Evolutionary conservation across 345 rosid genomes (phyloP).

Genomic region (Citrus inodora): DNA sequence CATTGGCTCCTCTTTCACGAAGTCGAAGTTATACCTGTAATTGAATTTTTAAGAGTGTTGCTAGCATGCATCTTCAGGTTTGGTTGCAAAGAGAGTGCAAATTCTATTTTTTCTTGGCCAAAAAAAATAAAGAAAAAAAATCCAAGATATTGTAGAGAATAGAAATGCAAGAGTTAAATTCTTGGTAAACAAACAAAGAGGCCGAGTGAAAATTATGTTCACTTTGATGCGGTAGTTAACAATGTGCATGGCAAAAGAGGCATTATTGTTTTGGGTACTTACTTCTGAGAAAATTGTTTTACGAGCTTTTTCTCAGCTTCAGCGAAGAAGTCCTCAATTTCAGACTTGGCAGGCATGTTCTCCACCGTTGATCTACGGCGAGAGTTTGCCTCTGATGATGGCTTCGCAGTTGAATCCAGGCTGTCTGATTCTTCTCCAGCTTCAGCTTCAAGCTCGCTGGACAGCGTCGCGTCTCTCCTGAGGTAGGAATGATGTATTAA

Average conservation of each 20-base stretch:
- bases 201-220: neutral
- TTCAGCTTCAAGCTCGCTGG: slow-evolving; percentile 29
- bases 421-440: slow-evolving; percentile 26
- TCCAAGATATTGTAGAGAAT: neutral
- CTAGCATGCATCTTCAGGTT: neutral
- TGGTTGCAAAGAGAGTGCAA: slow-evolving; percentile 3
- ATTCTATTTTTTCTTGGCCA: no score
- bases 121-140: neutral
- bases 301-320: slow-evolving; percentile 49
- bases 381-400: slow-evolving; percentile 35
- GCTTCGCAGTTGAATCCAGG: slow-evolving; percentile 32
- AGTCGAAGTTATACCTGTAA: slow-evolving; percentile 64
- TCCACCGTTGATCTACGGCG: slow-evolving; percentile 31
- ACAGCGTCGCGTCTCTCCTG: slow-evolving; percentile 43
- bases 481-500: neutral
- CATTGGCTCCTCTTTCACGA: slow-evolving; percentile 58
- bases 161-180: neutral
- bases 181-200: neutral
- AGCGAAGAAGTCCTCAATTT: slow-evolving; percentile 69
- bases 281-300: slow-evolving; percentile 52
- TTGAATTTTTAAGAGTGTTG: no score
- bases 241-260: slow-evolving; percentile 4
- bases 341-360: slow-evolving; percentile 44
- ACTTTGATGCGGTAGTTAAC: neutral
- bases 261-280: slow-evolving; percentile 9